Evolutionary conservation across 1,284 basidiomycete genomes (phyloP), one percentile per base, ranked within the genome.

Genomic region (Meira nashicola): DNA sequence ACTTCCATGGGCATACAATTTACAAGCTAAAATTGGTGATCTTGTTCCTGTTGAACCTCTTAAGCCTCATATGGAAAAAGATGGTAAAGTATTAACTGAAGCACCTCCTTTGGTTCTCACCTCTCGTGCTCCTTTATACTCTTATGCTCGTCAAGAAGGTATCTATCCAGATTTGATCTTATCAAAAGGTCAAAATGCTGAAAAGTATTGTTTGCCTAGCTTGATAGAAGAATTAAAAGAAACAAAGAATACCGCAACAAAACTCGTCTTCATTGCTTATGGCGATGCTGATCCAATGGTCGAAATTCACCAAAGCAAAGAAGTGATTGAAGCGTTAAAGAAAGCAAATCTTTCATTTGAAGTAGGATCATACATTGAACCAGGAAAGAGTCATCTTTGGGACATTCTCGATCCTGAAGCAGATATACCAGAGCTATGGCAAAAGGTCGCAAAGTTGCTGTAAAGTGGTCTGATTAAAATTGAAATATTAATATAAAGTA

Each of bases 81-180:
- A 46, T 6, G 48, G 56, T 1, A 54, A 50, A 54, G 55, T 70
- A 19, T 54, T 58, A 19, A 67, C 63, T 8, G 65, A 65, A 40
- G 62, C 67, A 21, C 62, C 64, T 9, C 64, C 64, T 7, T 60
- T 62, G 12, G 48, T 51, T 41, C 59, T 65, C 12, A 64, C 66
- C 0, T 55, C 64, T 0, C 66, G 66, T 5, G 64, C 68, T 2
- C 58, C 62, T 39, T 54, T 70, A 12, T 70, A 68, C 63, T 66
- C 64, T 48, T 68, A 65, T 54, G 64, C 68, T 1, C 60, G 68
- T 17, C 68, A 70, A 33, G 66, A 70, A 55, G 68, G 55, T 25
- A 60, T 21, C 50, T 70, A 64, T 17, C 59, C 68, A 5, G 53
- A 40, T 54, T 57, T 70, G 21, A 63, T 70, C 48, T 50, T 68